These are phyloP conservation scores for Amanita rimosa DNA, from an alignment of 768 basidiomycete species.

Conservation along the genomic window DNA sequence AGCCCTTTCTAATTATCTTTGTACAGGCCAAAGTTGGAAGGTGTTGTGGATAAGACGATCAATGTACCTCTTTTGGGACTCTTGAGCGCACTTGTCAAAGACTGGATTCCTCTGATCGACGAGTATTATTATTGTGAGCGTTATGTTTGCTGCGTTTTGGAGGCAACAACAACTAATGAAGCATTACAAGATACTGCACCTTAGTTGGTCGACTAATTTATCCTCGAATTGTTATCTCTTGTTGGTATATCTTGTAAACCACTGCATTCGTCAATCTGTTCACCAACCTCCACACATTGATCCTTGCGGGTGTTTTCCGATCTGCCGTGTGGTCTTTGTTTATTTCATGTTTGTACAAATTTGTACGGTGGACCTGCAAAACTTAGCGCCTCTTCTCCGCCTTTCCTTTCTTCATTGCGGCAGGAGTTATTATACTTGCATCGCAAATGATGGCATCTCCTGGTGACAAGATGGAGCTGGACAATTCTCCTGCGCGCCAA, in stretches of 20 bases:
- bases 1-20: constrained; percentile 5
- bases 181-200: constrained; percentile 25
- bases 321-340: background rate
- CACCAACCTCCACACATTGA: background rate
- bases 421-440: background rate
- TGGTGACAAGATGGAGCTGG: constrained; percentile 52
- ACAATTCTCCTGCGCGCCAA: constrained; percentile 46
- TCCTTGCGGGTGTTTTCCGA: background rate
- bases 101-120: constrained; percentile 84
- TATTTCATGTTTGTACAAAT: constrained; percentile 7
- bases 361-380: constrained; percentile 1
- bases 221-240: background rate
- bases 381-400: constrained; percentile 6
- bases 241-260: constrained; percentile 3
- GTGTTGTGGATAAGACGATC: constrained; percentile 42
- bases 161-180: background rate
- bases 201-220: constrained; percentile 15
- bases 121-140: constrained; percentile 85
- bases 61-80: constrained; percentile 56
- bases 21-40: constrained; percentile 68
- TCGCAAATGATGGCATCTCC: constrained; percentile 27
- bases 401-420: constrained; percentile 1
- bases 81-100: constrained; percentile 58
- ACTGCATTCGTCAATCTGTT: background rate
- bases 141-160: background rate